Evolutionary conservation across 345 rosid species (phyloP).

Genomic region (Citrus medica): DNA sequence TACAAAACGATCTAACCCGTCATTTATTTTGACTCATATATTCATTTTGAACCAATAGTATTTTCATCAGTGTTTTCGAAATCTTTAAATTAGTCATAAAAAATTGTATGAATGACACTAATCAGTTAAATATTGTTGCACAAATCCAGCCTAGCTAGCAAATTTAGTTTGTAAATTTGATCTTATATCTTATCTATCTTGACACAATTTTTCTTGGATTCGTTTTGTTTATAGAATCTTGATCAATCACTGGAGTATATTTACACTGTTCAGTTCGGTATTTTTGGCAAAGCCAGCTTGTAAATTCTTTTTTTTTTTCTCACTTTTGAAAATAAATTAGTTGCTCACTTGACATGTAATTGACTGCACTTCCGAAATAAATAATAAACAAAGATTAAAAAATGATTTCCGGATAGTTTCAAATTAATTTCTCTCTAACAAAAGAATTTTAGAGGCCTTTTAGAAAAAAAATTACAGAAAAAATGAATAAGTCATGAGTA

Average conservation of each 20-base stretch:
- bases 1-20: neutral
- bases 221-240: neutral
- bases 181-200: neutral
- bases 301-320: neutral
- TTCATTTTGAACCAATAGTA: neutral
- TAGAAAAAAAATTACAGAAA: too few species aligned
- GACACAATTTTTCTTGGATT: neutral
- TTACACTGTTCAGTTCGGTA: neutral
- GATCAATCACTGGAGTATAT: neutral
- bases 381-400: too few species aligned
- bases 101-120: neutral
- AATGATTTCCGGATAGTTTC: too few species aligned
- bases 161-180: neutral
- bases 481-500: too few species aligned
- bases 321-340: neutral
- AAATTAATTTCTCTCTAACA: too few species aligned
- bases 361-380: neutral
- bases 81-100: neutral
- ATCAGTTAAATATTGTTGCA: neutral
- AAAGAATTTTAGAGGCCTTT: too few species aligned
- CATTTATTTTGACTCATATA: neutral
- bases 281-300: neutral
- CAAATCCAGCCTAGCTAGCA: neutral
- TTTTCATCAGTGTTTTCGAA: neutral
- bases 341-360: neutral